Conservation (phyloP, 805 yeast species). For the Blastobotrys robertii region DNA sequence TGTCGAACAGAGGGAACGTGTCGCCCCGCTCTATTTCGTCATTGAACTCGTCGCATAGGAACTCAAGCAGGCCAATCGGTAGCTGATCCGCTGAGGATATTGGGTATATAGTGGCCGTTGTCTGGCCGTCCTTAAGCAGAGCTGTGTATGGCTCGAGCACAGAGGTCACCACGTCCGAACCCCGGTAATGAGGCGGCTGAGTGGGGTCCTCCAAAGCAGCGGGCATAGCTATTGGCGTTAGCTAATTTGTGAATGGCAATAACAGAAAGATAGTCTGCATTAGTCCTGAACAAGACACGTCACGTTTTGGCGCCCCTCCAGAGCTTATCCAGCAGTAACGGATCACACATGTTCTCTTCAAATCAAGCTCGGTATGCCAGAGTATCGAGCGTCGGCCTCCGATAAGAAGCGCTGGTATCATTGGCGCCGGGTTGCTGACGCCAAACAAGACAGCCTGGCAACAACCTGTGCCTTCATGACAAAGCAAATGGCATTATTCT, state of each 20-base stretch:
- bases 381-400: too few relatives aligned
- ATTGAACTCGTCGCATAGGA: constrained; percentile 84
- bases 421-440: too few relatives aligned
- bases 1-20: constrained; percentile 77
- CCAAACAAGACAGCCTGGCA: too few relatives aligned
- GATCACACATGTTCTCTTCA: too few relatives aligned
- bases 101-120: constrained; percentile 90
- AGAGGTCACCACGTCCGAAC: constrained; percentile 31
- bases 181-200: constrained; percentile 38
- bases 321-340: too few relatives aligned
- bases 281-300: neutral
- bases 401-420: too few relatives aligned
- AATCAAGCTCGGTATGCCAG: too few relatives aligned
- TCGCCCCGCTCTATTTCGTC: constrained; percentile 87
- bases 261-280: neutral
- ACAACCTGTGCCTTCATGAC: too few relatives aligned
- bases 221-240: constrained; percentile 26
- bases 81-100: constrained; percentile 54
- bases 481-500: too few relatives aligned
- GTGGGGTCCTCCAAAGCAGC: constrained; percentile 41
- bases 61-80: constrained; percentile 70
- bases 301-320: too few relatives aligned
- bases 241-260: too few relatives aligned
- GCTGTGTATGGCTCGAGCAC: constrained; percentile 61
- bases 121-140: constrained; percentile 75